Evolutionary conservation across 148 eudicot species (phyloP).

Genomic region (Vaccinium vitisidaea): DNA sequence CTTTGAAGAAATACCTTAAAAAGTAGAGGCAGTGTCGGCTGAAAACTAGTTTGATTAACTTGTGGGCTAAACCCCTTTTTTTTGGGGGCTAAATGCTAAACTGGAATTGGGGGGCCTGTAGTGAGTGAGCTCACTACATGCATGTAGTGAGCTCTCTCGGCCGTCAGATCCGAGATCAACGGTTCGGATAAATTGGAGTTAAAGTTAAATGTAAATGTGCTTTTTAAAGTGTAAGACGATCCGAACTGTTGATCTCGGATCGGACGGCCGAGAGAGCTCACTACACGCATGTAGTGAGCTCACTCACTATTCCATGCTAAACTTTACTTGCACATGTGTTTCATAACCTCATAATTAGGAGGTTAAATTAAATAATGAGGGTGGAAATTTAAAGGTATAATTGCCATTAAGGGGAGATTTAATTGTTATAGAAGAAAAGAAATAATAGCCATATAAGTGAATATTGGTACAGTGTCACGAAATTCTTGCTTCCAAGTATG

Average conservation of each 20-base stretch:
- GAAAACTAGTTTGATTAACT: not conserved
- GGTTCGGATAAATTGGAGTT: no score
- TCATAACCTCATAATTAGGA: not conserved
- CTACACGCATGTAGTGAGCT: no score
- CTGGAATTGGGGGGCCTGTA: no score
- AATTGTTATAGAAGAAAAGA: not conserved
- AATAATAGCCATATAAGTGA: constrained; percentile 12
- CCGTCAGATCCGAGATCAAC: no score
- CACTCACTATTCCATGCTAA: no score
- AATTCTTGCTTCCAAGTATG: constrained; percentile 21
- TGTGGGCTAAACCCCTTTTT: not conserved
- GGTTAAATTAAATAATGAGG: not conserved
- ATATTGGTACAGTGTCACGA: constrained; percentile 26
- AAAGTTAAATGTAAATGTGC: no score
- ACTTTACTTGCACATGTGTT: not conserved
- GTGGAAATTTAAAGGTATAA: not conserved
- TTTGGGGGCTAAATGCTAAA: no score
- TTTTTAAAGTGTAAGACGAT: no score
- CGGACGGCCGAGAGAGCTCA: no score
- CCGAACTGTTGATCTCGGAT: no score
- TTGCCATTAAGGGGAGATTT: not conserved
- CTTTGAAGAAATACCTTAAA: not conserved
- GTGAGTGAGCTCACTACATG: no score
- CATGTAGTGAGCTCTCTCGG: no score
- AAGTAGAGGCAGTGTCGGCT: not conserved